Evolutionary conservation across 306 rosid genomes (phyloP), one percentile per base, ranked within the genome.

Genomic region (Acacia crassicarpa): DNA sequence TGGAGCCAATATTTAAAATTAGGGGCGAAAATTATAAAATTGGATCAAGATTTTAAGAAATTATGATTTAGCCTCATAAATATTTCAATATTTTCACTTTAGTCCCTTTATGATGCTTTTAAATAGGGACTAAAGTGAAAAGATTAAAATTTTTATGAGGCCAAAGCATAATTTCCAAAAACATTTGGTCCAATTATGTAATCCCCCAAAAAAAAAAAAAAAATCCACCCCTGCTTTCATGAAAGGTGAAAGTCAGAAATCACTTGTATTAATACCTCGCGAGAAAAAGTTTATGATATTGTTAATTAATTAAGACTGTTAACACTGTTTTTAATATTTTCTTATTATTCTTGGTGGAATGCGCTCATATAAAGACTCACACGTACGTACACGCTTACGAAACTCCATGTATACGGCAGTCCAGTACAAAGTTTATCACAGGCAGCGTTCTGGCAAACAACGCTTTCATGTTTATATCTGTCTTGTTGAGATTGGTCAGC

Each of bases 201-300:
- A n/a, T n/a, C n/a, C n/a, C n/a, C n/a, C n/a, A n/a, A n/a, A n/a
- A n/a, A n/a, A n/a, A n/a, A n/a, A n/a, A n/a, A n/a, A n/a, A n/a
- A n/a, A n/a, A n/a, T n/a, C n/a, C n/a, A n/a, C n/a, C n/a, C n/a
- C n/a, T n/a, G n/a, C 14, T 46, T 71, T 72, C 41, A 72, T 44
- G 62, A 49, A 48, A 72, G 62, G 77, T 72, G 45, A 44, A 48
- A 48, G 63, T 49, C 77, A 48, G 62, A 48, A 44, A 49, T 30
- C 77, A 30, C 38, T 48, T 3, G 65, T 30, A 56, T 54, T 8
- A 30, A 72, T 49, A 9, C n/a, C 9, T 48, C 23, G 32, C n/a
- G 20, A 3, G 61, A 10, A 23, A 0, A 20, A 54, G 61, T 54
- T 54, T 54, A 25, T 54, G 11, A 25, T 20, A 54, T 54, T 51